Evolutionary conservation across 257 asterid genomes (phyloP), one percentile per base, ranked within the genome.

Genomic region (Fraxinus pennsylvanica): DNA sequence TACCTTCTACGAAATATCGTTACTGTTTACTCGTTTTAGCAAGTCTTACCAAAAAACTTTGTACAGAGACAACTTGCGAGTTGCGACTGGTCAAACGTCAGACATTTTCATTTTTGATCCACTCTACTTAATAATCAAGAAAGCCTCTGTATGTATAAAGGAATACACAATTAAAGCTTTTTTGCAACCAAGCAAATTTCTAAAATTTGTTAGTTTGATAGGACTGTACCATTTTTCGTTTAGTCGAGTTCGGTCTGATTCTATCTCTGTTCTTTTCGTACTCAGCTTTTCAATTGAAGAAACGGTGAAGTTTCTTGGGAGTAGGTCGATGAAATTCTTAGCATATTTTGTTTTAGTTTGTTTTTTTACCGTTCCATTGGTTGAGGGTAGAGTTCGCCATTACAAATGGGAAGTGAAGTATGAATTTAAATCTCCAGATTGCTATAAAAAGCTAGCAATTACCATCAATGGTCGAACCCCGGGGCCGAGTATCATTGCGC

Each of bases 331-430:
- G 9, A 82, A 30, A 29, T 74, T 76, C 21, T 54, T 74, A 17
- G 66, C 41, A 41, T 43, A 76, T 0, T 79, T 45, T 19, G 69
- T 71, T 33, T 1, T 87, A 2, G 68, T 32, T 5, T 70, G 30
- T 21, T 81, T 74, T 21, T 10, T 27, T 9, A 0, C 35, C 7
- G 12, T 79, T 36, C 73, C 80, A 7, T 50, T 70, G 14, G 90
- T 71, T 2, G 92, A 87, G 77, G 94, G 90, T 8, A 87, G 81
- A 85, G 74, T 89, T 27, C 77, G 96, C 54, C 86, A 82, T 77
- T 86, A 87, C 80, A 89, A 83, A 86, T 95, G 97, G 98, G 97
- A 93, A 72, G 93, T 90, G 63, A 93, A 91, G 79, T 91, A 93
- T 73, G 97, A 90, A 81, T 75, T 68, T 32, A 91, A 88, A 75